These are phyloP conservation scores for Colletotrichum sp. DNA, from an alignment of 2,329 filamentous ascomycete species.

Conservation along the genomic window DNA sequence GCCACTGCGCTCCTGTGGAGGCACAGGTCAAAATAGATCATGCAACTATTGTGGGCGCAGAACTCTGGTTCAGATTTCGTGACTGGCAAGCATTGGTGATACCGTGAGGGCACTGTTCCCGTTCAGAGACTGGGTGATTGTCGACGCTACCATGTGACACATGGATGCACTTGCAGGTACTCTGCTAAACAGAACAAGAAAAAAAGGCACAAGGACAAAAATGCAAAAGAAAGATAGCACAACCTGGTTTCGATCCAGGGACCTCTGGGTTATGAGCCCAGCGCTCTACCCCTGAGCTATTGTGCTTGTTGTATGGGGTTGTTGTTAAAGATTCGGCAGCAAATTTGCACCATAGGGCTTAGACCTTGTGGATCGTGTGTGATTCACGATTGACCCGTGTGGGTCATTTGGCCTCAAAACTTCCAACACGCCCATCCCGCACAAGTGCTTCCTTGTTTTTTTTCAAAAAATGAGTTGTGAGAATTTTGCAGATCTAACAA, in stretches of 20 bases:
- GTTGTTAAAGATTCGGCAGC: accelerated
- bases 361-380: neutral
- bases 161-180: neutral
- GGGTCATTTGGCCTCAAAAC: neutral
- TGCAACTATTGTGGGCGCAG: neutral
- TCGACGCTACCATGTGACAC: neutral
- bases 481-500: neutral
- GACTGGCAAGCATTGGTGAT: neutral
- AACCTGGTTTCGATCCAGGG: slow-evolving; percentile 18
- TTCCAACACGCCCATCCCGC: neutral
- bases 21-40: neutral
- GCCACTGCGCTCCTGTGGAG: neutral
- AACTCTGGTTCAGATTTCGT: neutral
- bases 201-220: neutral
- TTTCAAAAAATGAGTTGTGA: neutral
- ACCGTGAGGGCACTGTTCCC: neutral
- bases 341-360: neutral
- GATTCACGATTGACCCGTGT: neutral
- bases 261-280: slow-evolving; percentile 20
- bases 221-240: neutral
- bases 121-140: neutral
- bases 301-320: neutral
- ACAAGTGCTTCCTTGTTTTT: neutral
- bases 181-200: neutral
- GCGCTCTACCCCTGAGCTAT: slow-evolving; percentile 20